Conservation (phyloP, 495 filamentous ascomycete species). For the Tuber indicum region DNA sequence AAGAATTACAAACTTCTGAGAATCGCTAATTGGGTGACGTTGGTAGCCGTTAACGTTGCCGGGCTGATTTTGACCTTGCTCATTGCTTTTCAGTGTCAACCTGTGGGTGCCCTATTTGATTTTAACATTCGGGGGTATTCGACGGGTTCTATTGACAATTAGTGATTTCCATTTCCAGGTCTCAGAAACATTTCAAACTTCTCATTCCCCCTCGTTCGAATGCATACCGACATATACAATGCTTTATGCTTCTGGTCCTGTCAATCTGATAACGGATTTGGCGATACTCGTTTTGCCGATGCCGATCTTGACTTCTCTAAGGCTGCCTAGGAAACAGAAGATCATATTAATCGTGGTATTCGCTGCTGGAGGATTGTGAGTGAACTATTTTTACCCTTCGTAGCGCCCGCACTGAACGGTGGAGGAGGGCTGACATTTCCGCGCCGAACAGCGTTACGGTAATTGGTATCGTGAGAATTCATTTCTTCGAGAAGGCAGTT, state of each 20-base stretch:
- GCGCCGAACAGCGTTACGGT: constrained; percentile 53
- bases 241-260: constrained; percentile 43
- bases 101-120: constrained; percentile 58
- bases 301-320: constrained; percentile 41
- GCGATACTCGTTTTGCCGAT: constrained; percentile 44
- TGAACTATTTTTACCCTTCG: background rate
- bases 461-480: constrained; percentile 82
- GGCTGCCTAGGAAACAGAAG: constrained; percentile 41
- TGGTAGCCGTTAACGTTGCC: constrained; percentile 67
- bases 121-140: background rate
- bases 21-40: constrained; percentile 61
- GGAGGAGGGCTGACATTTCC: background rate
- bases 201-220: constrained; percentile 6
- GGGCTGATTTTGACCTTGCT: constrained; percentile 74
- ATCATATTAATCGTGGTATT: constrained; percentile 39
- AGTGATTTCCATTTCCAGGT: background rate
- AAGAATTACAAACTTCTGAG: constrained; percentile 66
- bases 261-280: constrained; percentile 46
- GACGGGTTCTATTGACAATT: background rate
- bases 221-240: constrained; percentile 25
- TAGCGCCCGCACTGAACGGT: background rate
- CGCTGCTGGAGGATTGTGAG: constrained; percentile 40
- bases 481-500: constrained; percentile 72
- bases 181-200: constrained; percentile 9
- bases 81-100: constrained; percentile 85